Evolutionary conservation across 305 asterid species (phyloP).

Genomic region (Solanum chacoense): DNA sequence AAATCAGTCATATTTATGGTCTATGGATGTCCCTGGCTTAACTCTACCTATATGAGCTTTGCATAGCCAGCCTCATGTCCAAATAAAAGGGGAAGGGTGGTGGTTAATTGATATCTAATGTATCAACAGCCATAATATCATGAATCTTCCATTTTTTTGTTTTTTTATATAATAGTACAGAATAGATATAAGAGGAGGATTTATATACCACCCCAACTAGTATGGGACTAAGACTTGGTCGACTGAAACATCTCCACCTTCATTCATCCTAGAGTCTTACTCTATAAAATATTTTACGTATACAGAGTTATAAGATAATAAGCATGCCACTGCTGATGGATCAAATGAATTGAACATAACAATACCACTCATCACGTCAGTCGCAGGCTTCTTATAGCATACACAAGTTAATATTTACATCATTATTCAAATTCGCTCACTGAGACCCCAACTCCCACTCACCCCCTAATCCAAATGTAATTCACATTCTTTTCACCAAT

Average conservation of each 20-base stretch:
- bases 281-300: not conserved
- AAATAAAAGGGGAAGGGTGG: not conserved
- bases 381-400: not conserved
- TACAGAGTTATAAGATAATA: not conserved
- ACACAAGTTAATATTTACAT: not conserved
- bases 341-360: not conserved
- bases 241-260: not conserved
- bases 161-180: not conserved
- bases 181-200: not conserved
- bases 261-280: not conserved
- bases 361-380: not conserved
- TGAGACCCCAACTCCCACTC: not conserved
- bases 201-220: not conserved
- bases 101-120: not conserved
- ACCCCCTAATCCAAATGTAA: not conserved
- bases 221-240: not conserved
- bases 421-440: not conserved
- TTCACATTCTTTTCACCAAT: not conserved
- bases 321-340: not conserved
- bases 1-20: not conserved
- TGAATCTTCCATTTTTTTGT: not conserved
- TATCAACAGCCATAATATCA: not conserved
- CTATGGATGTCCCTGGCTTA: not conserved
- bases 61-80: not conserved
- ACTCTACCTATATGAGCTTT: not conserved